Percentiles rank a stretch among this genome's conserved stretches.
These are phyloP conservation scores for Phytophthora crassamura DNA, from an alignment of 352 stramenopile species.

Conservation along the genomic window DNA sequence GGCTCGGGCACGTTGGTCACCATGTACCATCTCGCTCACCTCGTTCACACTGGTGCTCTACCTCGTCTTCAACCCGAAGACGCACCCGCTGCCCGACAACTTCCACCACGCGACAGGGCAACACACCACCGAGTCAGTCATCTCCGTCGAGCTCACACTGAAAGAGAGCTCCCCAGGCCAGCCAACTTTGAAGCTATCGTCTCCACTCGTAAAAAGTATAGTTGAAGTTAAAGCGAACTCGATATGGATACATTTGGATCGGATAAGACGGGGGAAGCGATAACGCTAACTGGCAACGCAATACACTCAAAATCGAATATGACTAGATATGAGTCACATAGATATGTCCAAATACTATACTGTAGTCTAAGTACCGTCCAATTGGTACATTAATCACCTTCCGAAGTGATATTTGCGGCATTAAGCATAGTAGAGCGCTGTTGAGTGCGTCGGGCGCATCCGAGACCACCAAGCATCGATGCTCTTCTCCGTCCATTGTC, in stretches of 20 bases:
- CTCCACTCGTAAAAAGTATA: slow-evolving; percentile 5
- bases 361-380: neutral
- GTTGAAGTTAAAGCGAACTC: neutral
- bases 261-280: neutral
- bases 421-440: too few species aligned
- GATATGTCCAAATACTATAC: neutral
- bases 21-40: slow-evolving; percentile 37
- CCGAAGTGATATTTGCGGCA: too few species aligned
- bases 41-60: slow-evolving; percentile 38
- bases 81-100: slow-evolving; percentile 22
- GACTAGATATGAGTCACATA: too few species aligned
- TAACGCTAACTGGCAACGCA: slow-evolving; percentile 12
- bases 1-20: too few species aligned
- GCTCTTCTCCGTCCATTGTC: neutral
- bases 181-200: slow-evolving; percentile 17
- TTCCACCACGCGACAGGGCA: slow-evolving; percentile 11
- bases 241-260: slow-evolving; percentile 8
- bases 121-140: neutral
- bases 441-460: too few species aligned
- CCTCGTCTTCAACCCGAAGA: slow-evolving; percentile 33
- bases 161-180: slow-evolving; percentile 18
- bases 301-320: neutral
- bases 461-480: too few species aligned
- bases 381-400: slow-evolving; percentile 4
- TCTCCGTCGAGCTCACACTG: slow-evolving; percentile 18